These are phyloP conservation scores for Saccharomyces pastorianus DNA, from an alignment of 1,139 yeast genomes.

Conservation along the genomic window DNA sequence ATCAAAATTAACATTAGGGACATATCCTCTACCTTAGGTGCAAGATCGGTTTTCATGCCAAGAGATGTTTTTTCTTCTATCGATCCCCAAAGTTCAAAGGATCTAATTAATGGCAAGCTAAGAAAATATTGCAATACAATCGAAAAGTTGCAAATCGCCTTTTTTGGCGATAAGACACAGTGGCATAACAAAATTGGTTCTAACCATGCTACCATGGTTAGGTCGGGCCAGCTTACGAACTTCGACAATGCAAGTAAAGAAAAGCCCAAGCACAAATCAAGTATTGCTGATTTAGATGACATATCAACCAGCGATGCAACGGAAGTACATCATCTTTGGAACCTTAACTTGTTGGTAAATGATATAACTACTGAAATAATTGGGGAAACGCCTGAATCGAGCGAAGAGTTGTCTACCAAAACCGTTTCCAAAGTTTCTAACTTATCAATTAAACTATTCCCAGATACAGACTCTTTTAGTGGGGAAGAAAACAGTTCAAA, in stretches of 20 bases:
- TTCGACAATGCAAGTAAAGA: slow-evolving; percentile 5
- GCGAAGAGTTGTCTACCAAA: slow-evolving; percentile 25
- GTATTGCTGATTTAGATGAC: slow-evolving; percentile 28
- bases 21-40: slow-evolving; percentile 40
- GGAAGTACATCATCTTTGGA: slow-evolving; percentile 25
- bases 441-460: slow-evolving; percentile 21
- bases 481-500: slow-evolving; percentile 22
- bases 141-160: slow-evolving; percentile 22
- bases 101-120: slow-evolving; percentile 38
- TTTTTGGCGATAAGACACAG: slow-evolving; percentile 22
- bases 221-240: slow-evolving; percentile 9
- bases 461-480: slow-evolving; percentile 21
- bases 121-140: slow-evolving; percentile 32
- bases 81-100: slow-evolving; percentile 36
- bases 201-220: slow-evolving; percentile 17
- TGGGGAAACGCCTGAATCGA: slow-evolving; percentile 30
- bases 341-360: slow-evolving; percentile 16
- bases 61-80: slow-evolving; percentile 33
- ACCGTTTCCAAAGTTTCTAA: slow-evolving; percentile 29
- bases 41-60: slow-evolving; percentile 54
- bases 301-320: slow-evolving; percentile 23
- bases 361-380: slow-evolving; percentile 25
- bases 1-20: slow-evolving; percentile 32
- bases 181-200: slow-evolving; percentile 21
- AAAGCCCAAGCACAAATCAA: slow-evolving; percentile 23